Evolutionary conservation across 192 early-diverging fungal species (phyloP).

Genomic region (Backusella circina): DNA sequence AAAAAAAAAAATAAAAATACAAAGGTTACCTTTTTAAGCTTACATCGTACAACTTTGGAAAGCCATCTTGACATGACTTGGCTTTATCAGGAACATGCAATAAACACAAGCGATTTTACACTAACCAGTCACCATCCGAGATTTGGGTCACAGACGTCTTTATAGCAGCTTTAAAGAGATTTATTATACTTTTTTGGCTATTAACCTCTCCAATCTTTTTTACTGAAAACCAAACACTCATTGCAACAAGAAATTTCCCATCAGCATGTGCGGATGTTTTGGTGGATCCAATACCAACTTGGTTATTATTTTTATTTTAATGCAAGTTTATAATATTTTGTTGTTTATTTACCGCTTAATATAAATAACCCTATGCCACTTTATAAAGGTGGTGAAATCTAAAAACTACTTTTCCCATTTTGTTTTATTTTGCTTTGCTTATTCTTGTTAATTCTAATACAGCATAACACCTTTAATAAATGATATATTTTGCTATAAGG

Average conservation of each 20-base stretch:
- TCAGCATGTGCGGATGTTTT: neutral
- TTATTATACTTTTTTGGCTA: conserved; percentile 2
- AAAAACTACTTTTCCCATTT: neutral
- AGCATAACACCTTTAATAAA: neutral
- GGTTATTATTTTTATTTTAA: conserved; percentile 1
- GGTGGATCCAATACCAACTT: neutral
- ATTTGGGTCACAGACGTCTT: neutral
- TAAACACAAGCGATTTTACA: neutral
- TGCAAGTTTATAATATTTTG: neutral
- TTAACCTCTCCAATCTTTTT: neutral
- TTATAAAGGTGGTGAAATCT: neutral
- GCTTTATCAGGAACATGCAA: neutral
- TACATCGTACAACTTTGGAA: neutral
- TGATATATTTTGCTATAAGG: neutral
- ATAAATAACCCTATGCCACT: neutral
- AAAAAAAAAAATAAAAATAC: neutral
- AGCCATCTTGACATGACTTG: neutral
- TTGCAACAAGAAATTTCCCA: neutral
- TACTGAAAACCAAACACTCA: neutral
- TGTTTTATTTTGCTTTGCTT: neutral
- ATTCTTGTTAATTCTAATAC: neutral
- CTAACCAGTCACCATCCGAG: neutral
- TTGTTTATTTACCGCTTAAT: neutral
- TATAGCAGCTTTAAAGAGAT: conserved; percentile 1
- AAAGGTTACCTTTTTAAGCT: neutral